phyloP scores from a whole-genome alignment of 345 rosid genomes.

The Arabis hirsuta region DNA sequence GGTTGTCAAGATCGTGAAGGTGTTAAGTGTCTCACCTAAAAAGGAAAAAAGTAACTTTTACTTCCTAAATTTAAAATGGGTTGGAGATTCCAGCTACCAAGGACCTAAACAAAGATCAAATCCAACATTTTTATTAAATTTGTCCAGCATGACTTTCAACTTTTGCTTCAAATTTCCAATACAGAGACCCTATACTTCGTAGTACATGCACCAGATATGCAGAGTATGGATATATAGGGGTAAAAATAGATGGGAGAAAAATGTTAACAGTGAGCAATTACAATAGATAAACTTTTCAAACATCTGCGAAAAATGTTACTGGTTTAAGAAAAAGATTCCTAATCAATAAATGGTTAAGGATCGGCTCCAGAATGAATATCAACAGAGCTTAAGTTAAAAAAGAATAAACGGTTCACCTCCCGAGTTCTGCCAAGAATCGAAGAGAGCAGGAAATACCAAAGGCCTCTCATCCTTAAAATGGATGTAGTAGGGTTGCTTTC shows the following conservation, averaged over 20 bases:
- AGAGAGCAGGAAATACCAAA: constrained; percentile 88
- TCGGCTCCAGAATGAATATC: not conserved
- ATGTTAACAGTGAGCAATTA: not conserved
- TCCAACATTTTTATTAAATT: not conserved
- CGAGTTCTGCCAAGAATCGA: constrained; percentile 78
- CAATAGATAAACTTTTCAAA: not conserved
- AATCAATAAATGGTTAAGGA: constrained; percentile 3
- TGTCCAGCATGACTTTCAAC: not conserved
- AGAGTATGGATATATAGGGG: not conserved
- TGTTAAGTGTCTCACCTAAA: constrained; percentile 76
- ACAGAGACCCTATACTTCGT: not conserved
- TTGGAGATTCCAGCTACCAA: not conserved
- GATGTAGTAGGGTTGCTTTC: constrained; percentile 86
- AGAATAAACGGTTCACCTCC: constrained; percentile 52
- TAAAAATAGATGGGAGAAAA: not conserved
- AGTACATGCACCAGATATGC: not conserved
- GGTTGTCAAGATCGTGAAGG: constrained; percentile 83
- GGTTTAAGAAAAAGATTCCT: not conserved
- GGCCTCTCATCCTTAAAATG: constrained; percentile 88
- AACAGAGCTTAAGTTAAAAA: not conserved
- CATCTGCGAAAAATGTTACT: not conserved
- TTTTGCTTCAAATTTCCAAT: not conserved
- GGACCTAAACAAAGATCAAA: not conserved
- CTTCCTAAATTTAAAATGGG: not conserved
- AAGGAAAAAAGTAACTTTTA: constrained; percentile 29